Conservation (phyloP, 192 early-diverging fungal species). For the Coemansia erecta region DNA sequence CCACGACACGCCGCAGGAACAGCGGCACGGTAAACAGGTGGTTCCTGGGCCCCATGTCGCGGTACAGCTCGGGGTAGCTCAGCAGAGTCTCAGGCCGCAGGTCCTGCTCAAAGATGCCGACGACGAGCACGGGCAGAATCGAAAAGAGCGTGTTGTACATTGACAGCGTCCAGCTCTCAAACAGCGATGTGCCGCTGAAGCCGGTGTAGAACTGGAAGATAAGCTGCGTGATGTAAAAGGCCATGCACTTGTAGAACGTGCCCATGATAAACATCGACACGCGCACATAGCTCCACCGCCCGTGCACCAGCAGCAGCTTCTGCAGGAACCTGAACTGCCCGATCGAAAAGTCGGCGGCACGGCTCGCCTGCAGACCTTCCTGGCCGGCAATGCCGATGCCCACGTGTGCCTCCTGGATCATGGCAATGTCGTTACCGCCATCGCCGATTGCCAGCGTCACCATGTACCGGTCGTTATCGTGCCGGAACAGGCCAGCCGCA, state of each 20-base stretch:
- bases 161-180: slow-evolving; percentile 74
- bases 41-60: slow-evolving; percentile 50
- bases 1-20: slow-evolving; percentile 50
- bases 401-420: slow-evolving; percentile 92
- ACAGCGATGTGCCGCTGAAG: slow-evolving; percentile 70
- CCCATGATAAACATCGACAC: slow-evolving; percentile 78
- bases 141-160: slow-evolving; percentile 85
- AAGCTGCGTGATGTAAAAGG: slow-evolving; percentile 72
- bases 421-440: slow-evolving; percentile 93
- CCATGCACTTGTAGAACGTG: slow-evolving; percentile 88
- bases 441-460: slow-evolving; percentile 85
- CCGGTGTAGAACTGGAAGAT: slow-evolving; percentile 76
- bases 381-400: slow-evolving; percentile 89
- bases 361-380: slow-evolving; percentile 85
- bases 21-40: slow-evolving; percentile 49
- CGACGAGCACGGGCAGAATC: slow-evolving; percentile 72
- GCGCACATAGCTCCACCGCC: slow-evolving; percentile 83
- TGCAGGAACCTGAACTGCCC: slow-evolving; percentile 85
- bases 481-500: slow-evolving; percentile 12
- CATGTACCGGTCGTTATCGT: slow-evolving; percentile 47
- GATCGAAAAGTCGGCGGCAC: slow-evolving; percentile 87
- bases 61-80: slow-evolving; percentile 72
- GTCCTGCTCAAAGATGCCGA: slow-evolving; percentile 84
- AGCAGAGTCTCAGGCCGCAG: slow-evolving; percentile 63
- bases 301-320: slow-evolving; percentile 80